Percentiles rank a stretch among this genome's conserved stretches.
phyloP scores from a whole-genome alignment of 2,329 filamentous ascomycete species.

The Trichoderma polysporum region DNA sequence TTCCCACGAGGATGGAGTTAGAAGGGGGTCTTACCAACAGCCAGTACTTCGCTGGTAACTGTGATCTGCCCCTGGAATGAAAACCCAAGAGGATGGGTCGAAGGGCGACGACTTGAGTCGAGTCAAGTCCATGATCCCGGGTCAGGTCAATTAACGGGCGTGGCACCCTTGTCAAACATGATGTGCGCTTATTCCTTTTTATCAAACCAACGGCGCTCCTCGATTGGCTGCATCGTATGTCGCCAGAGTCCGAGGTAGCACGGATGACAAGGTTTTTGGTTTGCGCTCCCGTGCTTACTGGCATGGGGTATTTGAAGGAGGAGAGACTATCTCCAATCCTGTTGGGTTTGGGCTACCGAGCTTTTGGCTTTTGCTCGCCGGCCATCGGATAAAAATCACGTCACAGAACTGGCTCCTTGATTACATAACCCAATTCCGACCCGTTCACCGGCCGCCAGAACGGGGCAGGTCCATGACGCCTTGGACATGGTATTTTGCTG shows the following conservation, averaged over 20 bases:
- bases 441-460: not conserved
- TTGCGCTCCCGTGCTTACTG: constrained; percentile 16
- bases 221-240: constrained; percentile 19
- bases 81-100: constrained; percentile 11
- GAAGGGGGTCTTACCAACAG: not conserved
- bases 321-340: not conserved
- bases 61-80: not conserved
- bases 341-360: not conserved
- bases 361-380: not conserved
- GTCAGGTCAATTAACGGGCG: constrained; percentile 12
- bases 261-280: constrained; percentile 7
- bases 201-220: not conserved
- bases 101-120: constrained; percentile 12
- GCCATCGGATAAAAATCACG: constrained; percentile 5
- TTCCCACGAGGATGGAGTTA: not conserved
- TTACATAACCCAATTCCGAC: not conserved
- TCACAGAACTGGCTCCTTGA: not conserved
- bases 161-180: constrained; percentile 15
- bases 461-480: not conserved
- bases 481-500: not conserved
- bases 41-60: not conserved
- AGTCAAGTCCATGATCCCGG: constrained; percentile 10
- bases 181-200: constrained; percentile 18
- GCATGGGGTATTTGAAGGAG: not conserved
- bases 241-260: not conserved